phyloP scores from a whole-genome alignment of 768 basidiomycete species.

The Brasilioporus rufonigricans region DNA sequence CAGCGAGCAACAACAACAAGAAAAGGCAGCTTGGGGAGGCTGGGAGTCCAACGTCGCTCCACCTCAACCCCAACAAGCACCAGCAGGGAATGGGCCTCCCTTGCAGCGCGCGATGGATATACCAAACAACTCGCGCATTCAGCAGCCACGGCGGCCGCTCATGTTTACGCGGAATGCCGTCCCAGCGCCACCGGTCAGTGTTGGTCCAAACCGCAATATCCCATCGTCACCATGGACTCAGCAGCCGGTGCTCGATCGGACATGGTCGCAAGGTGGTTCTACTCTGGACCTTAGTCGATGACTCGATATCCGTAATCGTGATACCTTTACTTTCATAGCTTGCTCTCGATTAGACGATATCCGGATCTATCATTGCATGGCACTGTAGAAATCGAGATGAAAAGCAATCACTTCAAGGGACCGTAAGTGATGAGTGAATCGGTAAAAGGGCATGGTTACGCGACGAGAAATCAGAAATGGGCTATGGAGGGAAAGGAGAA shows the following conservation, averaged over 20 bases:
- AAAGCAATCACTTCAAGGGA: background rate
- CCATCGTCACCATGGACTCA: constrained; percentile 40
- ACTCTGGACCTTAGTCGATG: constrained; percentile 40
- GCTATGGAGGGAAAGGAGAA: background rate
- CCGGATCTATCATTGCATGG: constrained; percentile 19
- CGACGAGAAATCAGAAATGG: background rate
- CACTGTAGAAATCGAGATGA: background rate
- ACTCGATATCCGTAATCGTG: constrained; percentile 8
- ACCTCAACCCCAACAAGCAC: constrained; percentile 32
- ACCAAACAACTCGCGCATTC: constrained; percentile 51
- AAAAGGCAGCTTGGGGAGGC: constrained; percentile 20
- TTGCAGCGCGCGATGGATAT: constrained; percentile 51
- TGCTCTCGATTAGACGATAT: background rate
- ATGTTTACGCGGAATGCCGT: constrained; percentile 46
- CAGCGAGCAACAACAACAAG: constrained; percentile 29
- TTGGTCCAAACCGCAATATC: constrained; percentile 38
- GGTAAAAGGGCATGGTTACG: background rate
- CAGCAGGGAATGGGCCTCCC: constrained; percentile 24
- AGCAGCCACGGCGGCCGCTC: constrained; percentile 52
- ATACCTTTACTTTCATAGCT: constrained; percentile 3
- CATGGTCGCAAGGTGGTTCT: constrained; percentile 42
- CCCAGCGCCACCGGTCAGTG: constrained; percentile 35
- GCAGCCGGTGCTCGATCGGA: constrained; percentile 39
- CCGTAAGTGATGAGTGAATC: background rate
- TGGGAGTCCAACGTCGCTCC: constrained; percentile 29